Base-by-base conservation (phyloP, 768 basidiomycete species). In the Mycena albidolilacea region DNA sequence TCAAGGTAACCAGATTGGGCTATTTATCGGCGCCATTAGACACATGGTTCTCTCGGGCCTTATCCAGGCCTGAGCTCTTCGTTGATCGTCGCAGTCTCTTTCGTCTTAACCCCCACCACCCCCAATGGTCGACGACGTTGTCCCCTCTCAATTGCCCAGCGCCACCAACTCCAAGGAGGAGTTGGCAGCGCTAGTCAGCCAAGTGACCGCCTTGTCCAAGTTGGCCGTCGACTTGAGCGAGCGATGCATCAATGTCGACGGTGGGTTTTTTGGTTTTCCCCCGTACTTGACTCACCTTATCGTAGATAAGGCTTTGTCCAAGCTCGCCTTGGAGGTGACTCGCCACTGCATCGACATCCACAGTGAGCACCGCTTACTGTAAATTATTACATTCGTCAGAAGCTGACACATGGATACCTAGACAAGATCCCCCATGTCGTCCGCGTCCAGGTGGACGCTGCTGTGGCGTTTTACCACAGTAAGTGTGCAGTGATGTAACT, bases 101-200 rank as follows among this genome's bases (percentile, higher is more conserved):
- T 14, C 1, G 23, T 44, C 44, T 30, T 35, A 30, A 23, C 30
- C 30, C 30, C 30, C 30, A 30, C 30, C 30, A 30, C 35, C 44
- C n/a, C 30, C 14, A 23, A 63, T 48, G 44, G 61, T 11, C 44
- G 19, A 44, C 44, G 4, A 30, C 30, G 4, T 7, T 23, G 7
- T 44, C 41, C 21, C 7, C 44, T 19, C 39, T n/a, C 59, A n/a
- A 10, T 3, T 12, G 14, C 23, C 46, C 63, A 64, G 3, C 54
- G 43, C 63, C 9, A 7, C 46, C 62, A 64, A 37, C 46, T 23
- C 69, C 19, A 30, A 48, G 0, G 8, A 52, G 50, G 69, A 70
- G 55, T 17, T 70, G 69, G 69, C 30, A 15, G 62, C 54, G 55
- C 19, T 70, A 30, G 9, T 70, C 52, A 12, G 52, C 12, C 39